These are phyloP conservation scores for Coniella lustricola DNA, from an alignment of 2,329 filamentous ascomycete species.

Conservation along the genomic window DNA sequence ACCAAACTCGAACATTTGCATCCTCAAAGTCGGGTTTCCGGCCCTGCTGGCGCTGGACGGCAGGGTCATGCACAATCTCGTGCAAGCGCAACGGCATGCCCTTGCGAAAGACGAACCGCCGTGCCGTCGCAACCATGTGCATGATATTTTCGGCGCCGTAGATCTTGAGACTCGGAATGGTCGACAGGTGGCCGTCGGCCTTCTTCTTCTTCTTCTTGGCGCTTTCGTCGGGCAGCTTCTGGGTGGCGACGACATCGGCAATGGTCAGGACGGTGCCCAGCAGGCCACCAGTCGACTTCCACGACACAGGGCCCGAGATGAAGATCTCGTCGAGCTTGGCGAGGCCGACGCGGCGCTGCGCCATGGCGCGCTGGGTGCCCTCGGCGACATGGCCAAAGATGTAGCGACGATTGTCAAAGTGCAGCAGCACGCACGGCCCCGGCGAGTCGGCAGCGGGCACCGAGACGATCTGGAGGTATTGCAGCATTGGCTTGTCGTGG, in stretches of 20 bases:
- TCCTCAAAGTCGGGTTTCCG: constrained; percentile 69
- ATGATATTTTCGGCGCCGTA: constrained; percentile 76
- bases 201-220: constrained; percentile 35
- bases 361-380: constrained; percentile 72
- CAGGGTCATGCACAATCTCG: constrained; percentile 53
- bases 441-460: constrained; percentile 84
- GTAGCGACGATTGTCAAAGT: constrained; percentile 78
- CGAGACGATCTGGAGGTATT: constrained; percentile 65
- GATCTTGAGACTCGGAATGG: constrained; percentile 46
- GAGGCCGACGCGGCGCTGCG: constrained; percentile 59
- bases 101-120: constrained; percentile 80
- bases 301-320: constrained; percentile 69
- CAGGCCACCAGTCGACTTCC: constrained; percentile 72
- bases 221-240: constrained; percentile 28
- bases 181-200: constrained; percentile 28
- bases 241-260: constrained; percentile 56
- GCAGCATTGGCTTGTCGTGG: constrained; percentile 51
- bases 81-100: constrained; percentile 65
- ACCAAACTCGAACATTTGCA: constrained; percentile 75
- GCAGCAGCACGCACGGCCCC: constrained; percentile 68
- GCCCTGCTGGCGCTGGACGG: constrained; percentile 33
- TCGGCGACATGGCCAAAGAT: constrained; percentile 77
- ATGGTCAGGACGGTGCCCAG: constrained; percentile 80
- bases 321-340: constrained; percentile 70
- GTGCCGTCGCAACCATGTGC: constrained; percentile 73